Evolutionary conservation across 2,329 filamentous ascomycete species (phyloP), one percentile per base, ranked within the genome.

Genomic region (Fusarium humuli): DNA sequence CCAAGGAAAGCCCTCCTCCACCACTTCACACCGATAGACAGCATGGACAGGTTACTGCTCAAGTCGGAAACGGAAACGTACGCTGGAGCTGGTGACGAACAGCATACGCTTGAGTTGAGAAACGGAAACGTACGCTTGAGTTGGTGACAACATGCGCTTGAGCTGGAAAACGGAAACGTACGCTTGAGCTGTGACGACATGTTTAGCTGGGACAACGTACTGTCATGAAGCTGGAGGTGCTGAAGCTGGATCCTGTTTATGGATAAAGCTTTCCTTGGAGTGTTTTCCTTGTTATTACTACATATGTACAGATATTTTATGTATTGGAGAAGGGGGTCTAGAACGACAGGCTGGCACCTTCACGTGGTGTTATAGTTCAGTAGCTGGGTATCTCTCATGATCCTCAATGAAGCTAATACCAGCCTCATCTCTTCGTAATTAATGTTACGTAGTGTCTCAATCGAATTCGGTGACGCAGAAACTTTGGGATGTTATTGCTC

Each of bases 261-360:
- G 34, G 34, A 37, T 1, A 37, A 11, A 37, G 0, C 34, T 37
- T 37, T 37, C 34, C 5, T 37, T 37, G 16, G 16, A 23, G 22
- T 22, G 22, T 7, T 37, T 37, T 7, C 16, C 9, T 37, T 37
- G 5, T 11, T 37, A 37, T 11, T 6, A n/a, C 32, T 22, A 22
- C 22, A 3, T n/a, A n/a, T 11, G 18, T 37, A 37, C 1, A 1
- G 0, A 18, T 10, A 0, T 18, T 34, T 11, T n/a, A 18, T n/a
- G 16, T n/a, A 37, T 37, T 37, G 18, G 34, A 0, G 18, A 46
- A 46, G 44, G 22, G 44, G 44, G 44, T n/a, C 44, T 27, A 55
- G 52, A 45, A 55, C 52, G 27, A 55, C 22, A 29, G 48, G 29
- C 54, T 49, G 44, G 25, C 54, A 57, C 54, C 54, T 57, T 57